Conservation (phyloP, 148 eudicot species). For the Nyssa sinensis region DNA sequence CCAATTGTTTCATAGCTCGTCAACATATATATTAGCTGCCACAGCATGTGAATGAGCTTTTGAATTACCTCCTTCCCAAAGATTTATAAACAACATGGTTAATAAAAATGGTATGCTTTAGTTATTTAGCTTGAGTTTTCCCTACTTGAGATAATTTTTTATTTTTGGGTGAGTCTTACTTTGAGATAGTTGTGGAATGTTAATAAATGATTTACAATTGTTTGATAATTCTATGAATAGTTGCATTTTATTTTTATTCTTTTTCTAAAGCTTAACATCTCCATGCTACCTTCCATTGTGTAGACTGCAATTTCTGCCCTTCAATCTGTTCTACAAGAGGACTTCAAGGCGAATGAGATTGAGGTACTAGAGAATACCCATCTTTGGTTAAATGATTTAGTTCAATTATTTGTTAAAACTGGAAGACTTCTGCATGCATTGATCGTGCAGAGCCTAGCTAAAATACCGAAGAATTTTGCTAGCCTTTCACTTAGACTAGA, state of each 20-base stretch:
- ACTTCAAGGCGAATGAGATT: constrained; percentile 97
- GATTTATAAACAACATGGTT: neutral
- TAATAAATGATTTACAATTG: neutral
- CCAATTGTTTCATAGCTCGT: too few species aligned
- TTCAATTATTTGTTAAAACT: neutral
- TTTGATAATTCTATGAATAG: neutral
- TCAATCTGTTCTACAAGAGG: constrained; percentile 97
- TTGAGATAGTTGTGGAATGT: neutral
- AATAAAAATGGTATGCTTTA: neutral
- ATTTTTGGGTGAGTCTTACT: neutral
- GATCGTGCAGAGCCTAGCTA: neutral
- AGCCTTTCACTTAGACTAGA: neutral
- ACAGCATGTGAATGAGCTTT: neutral
- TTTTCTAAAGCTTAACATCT: neutral
- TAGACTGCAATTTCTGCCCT: constrained; percentile 96
- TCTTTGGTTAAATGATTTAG: neutral
- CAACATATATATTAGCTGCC: neutral
- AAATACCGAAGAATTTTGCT: neutral
- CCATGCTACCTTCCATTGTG: constrained; percentile 7
- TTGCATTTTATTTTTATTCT: neutral
- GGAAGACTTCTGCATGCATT: neutral
- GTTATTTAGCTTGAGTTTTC: too few species aligned
- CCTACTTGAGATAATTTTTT: too few species aligned
- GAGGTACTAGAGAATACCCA: constrained; percentile 50
- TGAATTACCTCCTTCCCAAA: neutral